Base-by-base conservation (phyloP, 2,329 filamentous ascomycete species). In the Botrytis fragariae region DNA sequence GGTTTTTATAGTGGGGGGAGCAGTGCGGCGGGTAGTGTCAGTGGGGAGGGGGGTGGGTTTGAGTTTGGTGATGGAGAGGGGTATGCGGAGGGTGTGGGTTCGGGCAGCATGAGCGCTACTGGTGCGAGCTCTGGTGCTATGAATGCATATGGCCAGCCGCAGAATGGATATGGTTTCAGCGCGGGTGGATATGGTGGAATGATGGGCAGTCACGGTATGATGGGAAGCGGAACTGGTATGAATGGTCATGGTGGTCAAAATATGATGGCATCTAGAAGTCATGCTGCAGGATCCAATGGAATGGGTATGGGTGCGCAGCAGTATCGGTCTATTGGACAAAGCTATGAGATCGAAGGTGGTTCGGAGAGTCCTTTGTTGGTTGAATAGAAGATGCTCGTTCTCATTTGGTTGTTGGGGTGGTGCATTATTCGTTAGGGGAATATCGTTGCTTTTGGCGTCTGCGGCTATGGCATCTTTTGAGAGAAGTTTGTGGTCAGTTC, bases 361-460 rank as follows among this genome's bases (percentile, higher is more conserved):
- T 68, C 75, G 6, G 77, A 77, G 20, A 75, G 74, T 48, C 75
- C 76, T n/a, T 45, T 77, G 8, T 73, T 77, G 67, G 73, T 78
- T 37, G 76, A 77, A 42, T 76, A 73, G 54, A 48, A 22, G 7
- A 22, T 35, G 5, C 22, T 62, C 3, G n/a, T 10, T 39, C 16
- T 44, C 0, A 1, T 68, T 57, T 16, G 25, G 6, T 68, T 3
- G 32, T 16, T 54, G 35, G 16, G 35, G 35, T 1, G 2, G n/a
- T 1, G 7, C 1, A 25, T 1, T 35, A 1, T 35, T 14, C 8
- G 8, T 29, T 16, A 1, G 22, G 16, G 25, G 22, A 3, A 12
- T 2, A 32, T 25, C 35, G 29, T 42, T 57, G 10, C 35, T 57
- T 57, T 22, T 42, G 65, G 35, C 25, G 6, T 68, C n/a, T 18